These are phyloP conservation scores for Mucuna pruriens DNA, from an alignment of 306 rosid species.

Conservation along the genomic window DNA sequence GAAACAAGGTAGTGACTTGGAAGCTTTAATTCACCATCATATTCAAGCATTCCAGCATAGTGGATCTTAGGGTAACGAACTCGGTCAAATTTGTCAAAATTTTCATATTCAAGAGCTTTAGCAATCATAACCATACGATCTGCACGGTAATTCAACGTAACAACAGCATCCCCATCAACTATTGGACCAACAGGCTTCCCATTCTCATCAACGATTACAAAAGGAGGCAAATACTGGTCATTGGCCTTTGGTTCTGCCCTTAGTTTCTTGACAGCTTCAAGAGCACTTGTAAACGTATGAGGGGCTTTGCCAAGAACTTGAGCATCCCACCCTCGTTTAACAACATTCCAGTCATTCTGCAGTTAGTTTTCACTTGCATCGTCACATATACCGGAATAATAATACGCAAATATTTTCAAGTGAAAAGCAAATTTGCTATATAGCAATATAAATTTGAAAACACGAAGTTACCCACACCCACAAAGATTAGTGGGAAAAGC, in stretches of 20 bases:
- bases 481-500: background rate
- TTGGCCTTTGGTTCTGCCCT: constrained; percentile 68
- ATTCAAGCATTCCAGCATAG: constrained; percentile 96
- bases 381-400: background rate
- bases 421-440: background rate
- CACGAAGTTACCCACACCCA: background rate
- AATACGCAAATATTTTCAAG: background rate
- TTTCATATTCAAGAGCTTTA: constrained; percentile 83
- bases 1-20: constrained; percentile 86
- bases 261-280: constrained; percentile 84
- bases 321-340: constrained; percentile 99
- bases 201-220: constrained; percentile 78
- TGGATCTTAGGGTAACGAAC: constrained; percentile 82
- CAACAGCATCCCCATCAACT: constrained; percentile 96
- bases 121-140: constrained; percentile 96
- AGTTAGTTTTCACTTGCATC: constrained; percentile 16
- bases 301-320: constrained; percentile 99
- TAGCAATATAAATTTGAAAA: background rate
- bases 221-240: constrained; percentile 93
- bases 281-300: constrained; percentile 64
- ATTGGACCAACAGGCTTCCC: constrained; percentile 92
- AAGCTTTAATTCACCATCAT: constrained; percentile 95
- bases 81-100: constrained; percentile 88
- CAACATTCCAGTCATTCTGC: constrained; percentile 95
- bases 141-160: constrained; percentile 89